Base-by-base conservation (phyloP, 495 filamentous ascomycete species). In the Oidiodendron maius region DNA sequence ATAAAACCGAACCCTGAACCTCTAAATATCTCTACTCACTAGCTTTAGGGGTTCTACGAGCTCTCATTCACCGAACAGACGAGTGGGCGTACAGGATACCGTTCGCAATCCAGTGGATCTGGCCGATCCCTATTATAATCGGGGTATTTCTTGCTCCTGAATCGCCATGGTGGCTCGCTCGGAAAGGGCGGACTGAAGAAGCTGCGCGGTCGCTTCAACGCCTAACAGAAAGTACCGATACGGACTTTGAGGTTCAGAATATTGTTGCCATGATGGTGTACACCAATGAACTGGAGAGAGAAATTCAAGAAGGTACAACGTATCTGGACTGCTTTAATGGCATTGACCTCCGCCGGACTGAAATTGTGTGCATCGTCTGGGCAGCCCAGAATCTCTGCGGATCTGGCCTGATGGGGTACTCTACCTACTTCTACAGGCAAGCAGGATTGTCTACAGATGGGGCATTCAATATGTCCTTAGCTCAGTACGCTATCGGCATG, bases 191-290 rank as follows among this genome's bases (percentile, higher is more conserved):
- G 8, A n/a, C 28, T 43, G 74, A 80, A 30, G 84, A 84, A 0
- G 77, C 78, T 44, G 63, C 69, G 9, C 65, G 77, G 5, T 64
- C 86, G 35, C 58, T 71, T 1, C 75, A 81, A n/a, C 67, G 89
- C 36, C 80, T 74, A 4, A 76, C 67, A 38, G 60, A 64, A 16
- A 69, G 71, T 32, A n/a, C 28, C 12, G 70, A 80, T 21, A 61
- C 67, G 0, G 67, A 68, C 4, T 81, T 86, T 57, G 72, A 86
- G 49, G 63, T 68, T 1, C 75, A 83, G 39, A 78, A 84, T 60
- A 82, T 80, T 0, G 68, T 88, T 37, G 71, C 82, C 28, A 84
- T 87, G 82, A 87, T 87, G 68, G 70, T 76, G 35, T 79, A 84
- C 57, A 86, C 83, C 15, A 81, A 82, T 23, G 77, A 78, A 11